Evolutionary conservation across 306 rosid genomes (phyloP).

Genomic region (Trifolium dubium): DNA sequence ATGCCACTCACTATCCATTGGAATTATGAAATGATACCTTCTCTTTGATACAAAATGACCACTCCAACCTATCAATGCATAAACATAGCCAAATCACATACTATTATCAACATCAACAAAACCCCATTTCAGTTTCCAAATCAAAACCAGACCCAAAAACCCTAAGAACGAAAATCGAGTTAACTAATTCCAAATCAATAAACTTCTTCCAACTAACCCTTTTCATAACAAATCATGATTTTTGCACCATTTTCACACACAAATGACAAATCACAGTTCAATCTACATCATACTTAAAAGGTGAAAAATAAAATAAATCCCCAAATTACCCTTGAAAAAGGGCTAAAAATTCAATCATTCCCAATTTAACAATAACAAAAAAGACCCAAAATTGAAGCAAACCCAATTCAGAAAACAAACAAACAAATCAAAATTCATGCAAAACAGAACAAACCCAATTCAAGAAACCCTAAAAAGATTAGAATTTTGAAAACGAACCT

Average conservation of each 20-base stretch:
- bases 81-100: conserved; percentile 22
- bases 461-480: neutral
- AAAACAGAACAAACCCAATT: conserved; percentile 22
- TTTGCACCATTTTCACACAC: conserved; percentile 20
- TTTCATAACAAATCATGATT: conserved; percentile 16
- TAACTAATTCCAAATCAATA: neutral
- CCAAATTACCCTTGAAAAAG: too few species aligned
- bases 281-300: neutral
- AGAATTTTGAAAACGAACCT: conserved; percentile 42
- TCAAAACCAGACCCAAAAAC: neutral
- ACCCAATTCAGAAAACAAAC: conserved; percentile 21
- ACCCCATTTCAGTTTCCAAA: conserved; percentile 28
- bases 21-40: conserved; percentile 81
- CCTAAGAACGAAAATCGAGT: neutral
- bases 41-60: conserved; percentile 78
- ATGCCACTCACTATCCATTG: conserved; percentile 70
- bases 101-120: conserved; percentile 7
- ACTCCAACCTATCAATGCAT: conserved; percentile 74
- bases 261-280: conserved; percentile 11
- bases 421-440: conserved; percentile 1
- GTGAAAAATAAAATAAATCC: neutral
- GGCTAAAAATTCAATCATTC: neutral
- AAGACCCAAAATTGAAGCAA: neutral
- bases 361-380: neutral
- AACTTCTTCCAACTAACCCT: neutral